phyloP scores from a whole-genome alignment of 345 rosid genomes.

The Eucalyptus viminalis region DNA sequence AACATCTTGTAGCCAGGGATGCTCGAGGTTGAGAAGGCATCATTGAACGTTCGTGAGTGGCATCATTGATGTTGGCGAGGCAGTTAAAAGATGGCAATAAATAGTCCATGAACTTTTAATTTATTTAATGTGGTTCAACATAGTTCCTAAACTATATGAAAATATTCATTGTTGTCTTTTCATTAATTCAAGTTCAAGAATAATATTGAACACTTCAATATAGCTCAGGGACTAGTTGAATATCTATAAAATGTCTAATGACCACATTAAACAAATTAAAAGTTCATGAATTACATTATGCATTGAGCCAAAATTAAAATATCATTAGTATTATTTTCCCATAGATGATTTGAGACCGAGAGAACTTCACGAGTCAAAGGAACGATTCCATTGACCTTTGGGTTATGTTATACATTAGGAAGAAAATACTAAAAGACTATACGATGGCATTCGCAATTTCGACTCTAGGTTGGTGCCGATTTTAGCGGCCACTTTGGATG shows the following conservation, averaged over 20 bases:
- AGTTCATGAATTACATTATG: fast-evolving
- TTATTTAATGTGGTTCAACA: too few relatives aligned
- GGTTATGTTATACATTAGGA: background rate
- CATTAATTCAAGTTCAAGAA: fast-evolving
- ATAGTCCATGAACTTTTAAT: fast-evolving
- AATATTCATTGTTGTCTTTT: fast-evolving
- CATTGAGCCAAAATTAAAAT: fast-evolving
- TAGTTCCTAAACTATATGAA: fast-evolving
- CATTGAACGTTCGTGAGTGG: background rate
- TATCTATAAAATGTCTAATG: background rate
- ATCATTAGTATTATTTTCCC: too few relatives aligned
- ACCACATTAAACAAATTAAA: fast-evolving
- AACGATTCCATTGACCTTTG: background rate
- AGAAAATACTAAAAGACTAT: background rate
- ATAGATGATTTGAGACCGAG: background rate
- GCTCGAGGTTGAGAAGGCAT: background rate
- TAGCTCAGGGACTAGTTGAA: fast-evolving
- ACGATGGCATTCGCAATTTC: background rate
- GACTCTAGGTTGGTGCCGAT: background rate
- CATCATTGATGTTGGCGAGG: background rate
- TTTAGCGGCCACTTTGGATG: background rate
- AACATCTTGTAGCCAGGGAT: background rate
- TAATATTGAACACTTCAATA: too few relatives aligned
- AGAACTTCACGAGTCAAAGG: background rate
- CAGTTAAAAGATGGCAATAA: background rate